These are phyloP conservation scores for Yamadazyma sp. DNA, from an alignment of 805 yeast species.

Conservation along the genomic window DNA sequence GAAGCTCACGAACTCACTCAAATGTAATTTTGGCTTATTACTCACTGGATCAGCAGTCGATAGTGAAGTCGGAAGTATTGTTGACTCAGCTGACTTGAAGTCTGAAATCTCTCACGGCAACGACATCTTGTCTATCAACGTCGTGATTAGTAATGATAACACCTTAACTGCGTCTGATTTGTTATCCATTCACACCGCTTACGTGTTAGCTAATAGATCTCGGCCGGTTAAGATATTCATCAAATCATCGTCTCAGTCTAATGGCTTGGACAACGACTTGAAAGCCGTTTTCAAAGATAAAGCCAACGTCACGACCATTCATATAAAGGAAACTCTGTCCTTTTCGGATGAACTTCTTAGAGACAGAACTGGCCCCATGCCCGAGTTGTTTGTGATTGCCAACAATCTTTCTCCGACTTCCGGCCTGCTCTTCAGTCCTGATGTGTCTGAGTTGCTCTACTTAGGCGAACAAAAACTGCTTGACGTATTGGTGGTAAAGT, in stretches of 20 bases:
- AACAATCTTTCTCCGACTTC: slow-evolving; percentile 18
- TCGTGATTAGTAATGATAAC: slow-evolving; percentile 33
- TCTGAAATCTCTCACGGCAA: neutral
- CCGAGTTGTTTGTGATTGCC: slow-evolving; percentile 26
- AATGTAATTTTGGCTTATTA: slow-evolving; percentile 34
- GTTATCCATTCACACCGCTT: slow-evolving; percentile 29
- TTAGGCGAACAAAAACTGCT: slow-evolving; percentile 24
- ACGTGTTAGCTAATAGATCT: slow-evolving; percentile 19
- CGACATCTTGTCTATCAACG: slow-evolving; percentile 17
- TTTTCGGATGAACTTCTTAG: slow-evolving; percentile 17
- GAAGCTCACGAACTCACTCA: slow-evolving; percentile 26
- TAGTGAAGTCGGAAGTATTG: neutral
- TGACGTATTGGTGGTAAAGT: slow-evolving; percentile 25
- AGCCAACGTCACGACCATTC: slow-evolving; percentile 14
- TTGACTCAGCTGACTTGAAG: neutral
- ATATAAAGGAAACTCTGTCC: slow-evolving; percentile 17
- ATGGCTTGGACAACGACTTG: slow-evolving; percentile 19
- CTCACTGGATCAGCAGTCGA: slow-evolving; percentile 21
- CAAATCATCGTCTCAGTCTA: slow-evolving; percentile 16
- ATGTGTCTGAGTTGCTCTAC: slow-evolving; percentile 23
- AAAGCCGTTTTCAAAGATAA: slow-evolving; percentile 10
- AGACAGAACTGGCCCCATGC: slow-evolving; percentile 12
- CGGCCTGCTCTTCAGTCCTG: slow-evolving; percentile 11
- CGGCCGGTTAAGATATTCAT: slow-evolving; percentile 23
- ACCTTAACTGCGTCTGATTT: slow-evolving; percentile 34